Base-by-base conservation (phyloP, 106 monocot species). In the Dioscorea alata region DNA sequence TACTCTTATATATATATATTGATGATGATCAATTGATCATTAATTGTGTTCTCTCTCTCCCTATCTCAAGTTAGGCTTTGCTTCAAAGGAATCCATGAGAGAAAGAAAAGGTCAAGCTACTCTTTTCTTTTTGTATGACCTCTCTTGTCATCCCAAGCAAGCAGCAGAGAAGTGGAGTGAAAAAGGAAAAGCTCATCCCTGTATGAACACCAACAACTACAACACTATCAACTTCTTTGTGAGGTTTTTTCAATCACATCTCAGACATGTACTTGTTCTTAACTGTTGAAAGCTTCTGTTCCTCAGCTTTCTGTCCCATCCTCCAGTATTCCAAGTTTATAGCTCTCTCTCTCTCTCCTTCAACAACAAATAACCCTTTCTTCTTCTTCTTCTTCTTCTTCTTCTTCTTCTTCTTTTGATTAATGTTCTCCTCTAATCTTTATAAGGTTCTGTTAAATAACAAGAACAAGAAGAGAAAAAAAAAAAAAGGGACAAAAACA, bases 271-370 rank as follows among this genome's bases (percentile, higher is more conserved):
- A 59, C 59, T 59, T 59, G 59, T 12, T 21, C 42, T 21, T 59
- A 59, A 59, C 59, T 59, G 59, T 59, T 59, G 59, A 59, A 70
- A 69, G 35, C 70, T 86, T 79, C 82, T 73, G 79, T 86, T 86
- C 72, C 71, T 76, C 79, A 79, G 66, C 82, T 82, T 83, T 80
- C 74, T 80, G 80, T 80, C 86, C 76, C 82, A 86, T 86, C 82
- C 70, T 62, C 69, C 74, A 67, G 77, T 68, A 65, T 69, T 74
- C 64, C 73, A 65, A 70, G 33, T 34, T 32, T 73, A 59, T 62
- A 57, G 4, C 18, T 54, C 5, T 71, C 72, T 42, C 68, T 69
- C 51, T 31, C 19, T 13, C 14, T 4, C 4, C 9, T 54, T 18
- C 13, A 19, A 54, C 19, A 8, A 19, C 49, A 57, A 60, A 28